A percentile compares a stretch with the other conserved stretches of the same genome.
phyloP scores from a whole-genome alignment of 768 basidiomycete genomes.

The Lactifluus rugatus region DNA sequence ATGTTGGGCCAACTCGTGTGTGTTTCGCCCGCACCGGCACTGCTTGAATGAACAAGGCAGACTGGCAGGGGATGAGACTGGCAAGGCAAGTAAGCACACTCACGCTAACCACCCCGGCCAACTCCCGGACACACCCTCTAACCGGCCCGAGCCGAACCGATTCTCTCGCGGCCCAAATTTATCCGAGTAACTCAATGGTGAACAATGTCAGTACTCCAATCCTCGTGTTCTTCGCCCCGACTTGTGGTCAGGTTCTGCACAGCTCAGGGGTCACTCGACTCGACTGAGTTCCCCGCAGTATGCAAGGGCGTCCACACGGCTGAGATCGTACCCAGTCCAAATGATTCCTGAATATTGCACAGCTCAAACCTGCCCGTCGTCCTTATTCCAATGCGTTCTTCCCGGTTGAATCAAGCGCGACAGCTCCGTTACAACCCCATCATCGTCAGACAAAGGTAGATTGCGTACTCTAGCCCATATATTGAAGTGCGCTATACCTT shows the following conservation, averaged over 20 bases:
- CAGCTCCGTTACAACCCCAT: neutral
- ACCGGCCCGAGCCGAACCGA: neutral
- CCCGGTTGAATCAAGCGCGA: neutral
- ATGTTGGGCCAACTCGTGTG: neutral
- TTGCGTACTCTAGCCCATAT: neutral
- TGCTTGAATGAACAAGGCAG: neutral
- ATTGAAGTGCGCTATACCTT: neutral
- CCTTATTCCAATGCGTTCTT: slow-evolving; percentile 38
- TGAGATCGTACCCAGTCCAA: slow-evolving; percentile 30
- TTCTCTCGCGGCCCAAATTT: neutral
- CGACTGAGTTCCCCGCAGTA: slow-evolving; percentile 30
- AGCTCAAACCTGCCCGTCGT: slow-evolving; percentile 45
- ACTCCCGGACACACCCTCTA: neutral
- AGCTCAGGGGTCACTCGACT: slow-evolving; percentile 29
- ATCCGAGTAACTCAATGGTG: no score
- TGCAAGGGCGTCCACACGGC: slow-evolving; percentile 37
- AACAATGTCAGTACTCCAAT: slow-evolving; percentile 20
- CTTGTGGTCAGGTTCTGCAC: slow-evolving; percentile 24
- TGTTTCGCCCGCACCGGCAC: neutral
- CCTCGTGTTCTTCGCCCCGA: neutral
- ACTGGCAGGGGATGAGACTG: slow-evolving; percentile 5
- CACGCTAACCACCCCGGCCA: no score
- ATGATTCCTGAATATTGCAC: slow-evolving; percentile 49
- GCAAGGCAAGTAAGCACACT: neutral
- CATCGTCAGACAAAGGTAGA: no score